phyloP scores from a whole-genome alignment of 306 rosid species.

The Prunus padus region DNA sequence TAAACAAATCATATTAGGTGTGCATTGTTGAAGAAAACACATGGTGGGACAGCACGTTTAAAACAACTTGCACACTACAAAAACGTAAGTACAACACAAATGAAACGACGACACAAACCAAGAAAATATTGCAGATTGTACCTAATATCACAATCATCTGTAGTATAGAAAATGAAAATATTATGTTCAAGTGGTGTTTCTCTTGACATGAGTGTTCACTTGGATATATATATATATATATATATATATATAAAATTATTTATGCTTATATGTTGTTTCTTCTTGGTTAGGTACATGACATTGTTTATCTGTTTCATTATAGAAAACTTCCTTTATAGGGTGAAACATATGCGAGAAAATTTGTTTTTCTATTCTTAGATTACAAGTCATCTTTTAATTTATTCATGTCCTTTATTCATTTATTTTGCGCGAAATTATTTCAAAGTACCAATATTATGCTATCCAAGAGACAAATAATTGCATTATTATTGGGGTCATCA shows the following conservation, averaged over 20 bases:
- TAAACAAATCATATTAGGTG: conserved; percentile 10
- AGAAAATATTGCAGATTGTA: background rate
- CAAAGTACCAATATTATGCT: background rate
- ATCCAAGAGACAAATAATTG: background rate
- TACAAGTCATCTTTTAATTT: background rate
- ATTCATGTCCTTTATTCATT: background rate
- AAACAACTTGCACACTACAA: too few relatives aligned
- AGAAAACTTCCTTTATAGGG: conserved; percentile 1
- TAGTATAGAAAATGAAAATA: background rate
- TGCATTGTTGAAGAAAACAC: conserved; percentile 13
- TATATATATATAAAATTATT: too few relatives aligned
- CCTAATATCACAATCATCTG: background rate
- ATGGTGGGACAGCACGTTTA: conserved; percentile 15
- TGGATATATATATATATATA: too few relatives aligned
- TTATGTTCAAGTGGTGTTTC: conserved; percentile 1
- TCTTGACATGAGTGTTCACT: background rate
- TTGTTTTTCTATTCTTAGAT: background rate
- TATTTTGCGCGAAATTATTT: background rate
- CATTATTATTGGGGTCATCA: background rate
- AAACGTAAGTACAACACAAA: background rate
- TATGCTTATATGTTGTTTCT: background rate
- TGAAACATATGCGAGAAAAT: background rate
- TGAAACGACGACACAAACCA: background rate
- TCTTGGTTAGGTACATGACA: background rate
- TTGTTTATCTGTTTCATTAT: background rate